Evolutionary conservation across 192 early-diverging fungal genomes (phyloP).

Genomic region (Lobosporangium transversale): DNA sequence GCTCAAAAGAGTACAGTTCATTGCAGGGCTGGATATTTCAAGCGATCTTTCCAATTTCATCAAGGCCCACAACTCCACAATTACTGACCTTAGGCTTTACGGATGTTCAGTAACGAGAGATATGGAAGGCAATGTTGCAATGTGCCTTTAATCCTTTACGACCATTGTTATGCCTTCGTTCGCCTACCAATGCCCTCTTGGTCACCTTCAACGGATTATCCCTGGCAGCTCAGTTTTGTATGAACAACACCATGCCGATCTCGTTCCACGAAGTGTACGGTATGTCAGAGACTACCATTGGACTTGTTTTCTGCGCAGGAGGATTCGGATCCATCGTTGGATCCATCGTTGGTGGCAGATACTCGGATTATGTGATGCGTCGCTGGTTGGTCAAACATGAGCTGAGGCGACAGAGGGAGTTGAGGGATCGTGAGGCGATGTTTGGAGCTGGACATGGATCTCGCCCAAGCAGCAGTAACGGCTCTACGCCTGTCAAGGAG

Average conservation of each 20-base stretch:
- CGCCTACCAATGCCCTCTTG: slow-evolving; percentile 36
- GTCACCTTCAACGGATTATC: slow-evolving; percentile 48
- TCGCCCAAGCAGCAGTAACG: not conserved
- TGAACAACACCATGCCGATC: slow-evolving; percentile 50
- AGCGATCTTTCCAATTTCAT: too few species aligned
- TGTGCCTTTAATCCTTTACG: slow-evolving; percentile 53
- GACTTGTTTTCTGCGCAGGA: slow-evolving; percentile 54
- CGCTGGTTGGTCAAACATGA: slow-evolving; percentile 45
- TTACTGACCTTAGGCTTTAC: too few species aligned
- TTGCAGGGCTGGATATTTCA: too few species aligned
- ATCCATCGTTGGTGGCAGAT: slow-evolving; percentile 52
- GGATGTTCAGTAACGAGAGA: too few species aligned
- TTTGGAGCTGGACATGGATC: not conserved
- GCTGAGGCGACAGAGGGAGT: slow-evolving; percentile 15
- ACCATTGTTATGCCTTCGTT: slow-evolving; percentile 27
- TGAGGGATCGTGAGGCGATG: slow-evolving; percentile 18
- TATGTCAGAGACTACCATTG: slow-evolving; percentile 49
- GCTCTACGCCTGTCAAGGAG: not conserved
- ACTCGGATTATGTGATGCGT: slow-evolving; percentile 47
- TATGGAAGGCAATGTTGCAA: too few species aligned
- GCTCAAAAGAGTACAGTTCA: too few species aligned
- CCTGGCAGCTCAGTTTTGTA: slow-evolving; percentile 51
- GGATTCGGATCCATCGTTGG: slow-evolving; percentile 56
- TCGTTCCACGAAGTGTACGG: slow-evolving; percentile 46
- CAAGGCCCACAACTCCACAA: too few species aligned